Base-by-base conservation (phyloP, 768 basidiomycete species). In the Pleurotus sapidus region DNA sequence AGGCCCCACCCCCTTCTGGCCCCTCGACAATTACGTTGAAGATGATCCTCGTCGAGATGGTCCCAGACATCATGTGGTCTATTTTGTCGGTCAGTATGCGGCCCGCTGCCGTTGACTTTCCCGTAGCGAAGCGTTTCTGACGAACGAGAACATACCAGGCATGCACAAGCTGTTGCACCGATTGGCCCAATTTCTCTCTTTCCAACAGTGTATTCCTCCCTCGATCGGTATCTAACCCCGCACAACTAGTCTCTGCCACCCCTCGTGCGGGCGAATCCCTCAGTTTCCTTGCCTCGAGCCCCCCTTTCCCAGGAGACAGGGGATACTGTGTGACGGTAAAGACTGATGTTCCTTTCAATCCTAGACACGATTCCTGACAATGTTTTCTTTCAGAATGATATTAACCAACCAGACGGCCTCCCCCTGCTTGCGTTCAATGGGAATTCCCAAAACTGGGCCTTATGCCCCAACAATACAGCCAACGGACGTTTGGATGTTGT, bases 281-380 rank as follows among this genome's bases (percentile, higher is more conserved):
- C 24, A 70, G 68, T 43, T 79, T 79, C 55, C 74, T 78, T n/a
- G 74, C 76, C 2, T 76, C 74, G 14, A 73, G 72, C 47, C 77
- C 75, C 46, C 69, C 74, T 1, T 77, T 77, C 66, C 74, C 77
- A 2, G 76, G 76, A 1, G 68, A 71, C 25, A 76, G 77, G 59
- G 63, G 67, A 0, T 77, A 75, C 55, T 79, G 76, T 55, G 72
- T 72, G 11, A 70, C 74, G 66, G 76, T 76, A 5, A 57, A 45
- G n/a, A 7, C 42, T 7, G n/a, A 45, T n/a, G 65, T 64, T 51
- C 47, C 46, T 45, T 34, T 15, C 18, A 20, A 5, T 34, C 30
- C 11, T 34, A 34, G 30, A 34, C 30, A 11, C 9, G 11, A 34
- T 11, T 34, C 2, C 30, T 34, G 11, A 34, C 30, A 34, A 34